Conservation (phyloP, 176 grass and related monocot genomes). For the Zizania latifolia region DNA sequence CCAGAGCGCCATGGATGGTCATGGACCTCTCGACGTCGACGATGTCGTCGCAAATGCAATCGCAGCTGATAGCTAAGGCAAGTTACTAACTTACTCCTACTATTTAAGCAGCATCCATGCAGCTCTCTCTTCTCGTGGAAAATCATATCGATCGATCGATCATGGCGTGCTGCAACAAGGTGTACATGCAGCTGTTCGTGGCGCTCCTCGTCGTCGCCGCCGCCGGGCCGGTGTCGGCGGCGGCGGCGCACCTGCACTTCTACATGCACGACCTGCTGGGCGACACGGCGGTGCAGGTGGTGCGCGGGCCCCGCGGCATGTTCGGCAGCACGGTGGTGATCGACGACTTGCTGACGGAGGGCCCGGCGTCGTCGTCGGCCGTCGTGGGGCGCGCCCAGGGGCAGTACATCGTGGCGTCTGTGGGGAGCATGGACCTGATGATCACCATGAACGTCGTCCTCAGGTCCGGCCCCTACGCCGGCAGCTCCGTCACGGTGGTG, state of each 20-base stretch:
- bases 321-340: slow-evolving; percentile 34
- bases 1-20: neutral
- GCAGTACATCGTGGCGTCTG: slow-evolving; percentile 21
- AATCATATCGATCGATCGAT: neutral
- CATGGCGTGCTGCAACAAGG: neutral
- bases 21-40: neutral
- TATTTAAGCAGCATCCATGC: neutral
- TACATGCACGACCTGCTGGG: slow-evolving; percentile 39
- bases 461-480: slow-evolving; percentile 33
- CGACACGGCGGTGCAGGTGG: slow-evolving; percentile 19
- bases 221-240: neutral
- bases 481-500: slow-evolving; percentile 47
- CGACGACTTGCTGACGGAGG: slow-evolving; percentile 42
- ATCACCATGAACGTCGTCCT: slow-evolving; percentile 43
- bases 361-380: neutral
- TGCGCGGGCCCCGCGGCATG: neutral
- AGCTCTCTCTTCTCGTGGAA: neutral
- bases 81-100: neutral
- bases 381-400: slow-evolving; percentile 37
- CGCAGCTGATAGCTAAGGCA: neutral
- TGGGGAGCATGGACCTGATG: slow-evolving; percentile 3
- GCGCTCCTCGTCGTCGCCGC: neutral
- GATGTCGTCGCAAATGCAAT: neutral
- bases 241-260: slow-evolving; percentile 30
- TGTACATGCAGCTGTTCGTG: neutral